Evolutionary conservation across 1,284 basidiomycete genomes (phyloP).

Genomic region (Austropuccinia psidii): DNA sequence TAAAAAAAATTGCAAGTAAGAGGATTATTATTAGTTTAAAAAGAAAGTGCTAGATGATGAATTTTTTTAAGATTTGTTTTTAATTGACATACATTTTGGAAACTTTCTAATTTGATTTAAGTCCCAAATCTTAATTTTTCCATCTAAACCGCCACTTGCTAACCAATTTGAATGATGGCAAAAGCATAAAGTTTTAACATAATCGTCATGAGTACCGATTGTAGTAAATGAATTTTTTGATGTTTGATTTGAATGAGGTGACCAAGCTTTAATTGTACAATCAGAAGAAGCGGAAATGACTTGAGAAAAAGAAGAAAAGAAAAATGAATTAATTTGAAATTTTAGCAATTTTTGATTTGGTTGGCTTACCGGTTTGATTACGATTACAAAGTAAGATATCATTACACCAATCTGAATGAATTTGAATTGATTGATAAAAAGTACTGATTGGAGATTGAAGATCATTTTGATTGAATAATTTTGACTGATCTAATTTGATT

Average conservation of each 20-base stretch:
- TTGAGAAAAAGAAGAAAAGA: constrained; percentile 42
- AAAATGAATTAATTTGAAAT: constrained; percentile 30
- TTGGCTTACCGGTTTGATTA: constrained; percentile 68
- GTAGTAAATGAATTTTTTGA: constrained; percentile 59
- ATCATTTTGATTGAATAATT: not conserved
- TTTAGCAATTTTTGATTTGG: not conserved
- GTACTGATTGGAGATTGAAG: constrained; percentile 43
- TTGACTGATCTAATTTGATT: not conserved
- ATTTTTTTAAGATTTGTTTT: constrained; percentile 44
- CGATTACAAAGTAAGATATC: constrained; percentile 85
- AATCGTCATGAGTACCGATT: constrained; percentile 84
- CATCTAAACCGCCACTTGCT: constrained; percentile 89
- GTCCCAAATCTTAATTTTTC: constrained; percentile 91
- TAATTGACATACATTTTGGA: constrained; percentile 39
- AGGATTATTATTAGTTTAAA: constrained; percentile 56
- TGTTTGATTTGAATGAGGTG: constrained; percentile 63
- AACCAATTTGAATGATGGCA: constrained; percentile 72
- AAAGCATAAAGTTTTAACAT: constrained; percentile 74
- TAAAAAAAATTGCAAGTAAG: constrained; percentile 61
- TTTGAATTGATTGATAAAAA: constrained; percentile 46
- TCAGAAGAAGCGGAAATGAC: constrained; percentile 93
- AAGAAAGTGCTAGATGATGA: constrained; percentile 41
- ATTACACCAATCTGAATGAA: constrained; percentile 82
- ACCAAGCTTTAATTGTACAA: constrained; percentile 89
- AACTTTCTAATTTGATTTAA: constrained; percentile 50